Evolutionary conservation across 495 filamentous ascomycete genomes (phyloP).

Genomic region (Neurospora africana): DNA sequence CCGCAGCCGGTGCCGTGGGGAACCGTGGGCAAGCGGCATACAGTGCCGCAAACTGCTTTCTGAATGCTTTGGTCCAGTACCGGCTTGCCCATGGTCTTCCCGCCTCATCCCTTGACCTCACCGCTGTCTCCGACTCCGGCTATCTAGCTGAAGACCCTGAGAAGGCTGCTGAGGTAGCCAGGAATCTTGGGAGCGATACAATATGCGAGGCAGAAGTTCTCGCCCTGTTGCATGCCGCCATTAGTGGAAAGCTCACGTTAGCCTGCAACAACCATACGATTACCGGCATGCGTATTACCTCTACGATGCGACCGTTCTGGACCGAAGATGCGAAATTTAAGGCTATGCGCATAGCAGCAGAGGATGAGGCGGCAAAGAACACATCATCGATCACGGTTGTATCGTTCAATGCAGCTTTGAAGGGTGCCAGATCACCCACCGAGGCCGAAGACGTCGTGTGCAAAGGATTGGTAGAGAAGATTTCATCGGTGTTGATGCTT

Average conservation of each 20-base stretch:
- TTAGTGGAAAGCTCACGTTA: conserved; percentile 25
- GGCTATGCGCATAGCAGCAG: conserved; percentile 35
- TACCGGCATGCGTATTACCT: conserved; percentile 42
- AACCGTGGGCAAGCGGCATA: conserved; percentile 54
- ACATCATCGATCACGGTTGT: conserved; percentile 22
- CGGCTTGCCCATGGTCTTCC: conserved; percentile 34
- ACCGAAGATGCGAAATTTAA: conserved; percentile 42
- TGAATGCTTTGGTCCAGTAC: conserved; percentile 43
- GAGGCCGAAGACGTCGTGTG: conserved; percentile 39
- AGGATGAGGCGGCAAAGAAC: conserved; percentile 30
- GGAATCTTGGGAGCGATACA: conserved; percentile 39
- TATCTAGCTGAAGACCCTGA: conserved; percentile 41
- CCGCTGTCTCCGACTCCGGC: conserved; percentile 44
- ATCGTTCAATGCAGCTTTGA: conserved; percentile 33
- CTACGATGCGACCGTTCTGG: conserved; percentile 39
- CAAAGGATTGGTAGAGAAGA: conserved; percentile 35
- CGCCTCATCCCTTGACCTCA: conserved; percentile 44
- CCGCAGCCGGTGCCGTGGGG: conserved; percentile 49
- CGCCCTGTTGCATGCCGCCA: conserved; percentile 37
- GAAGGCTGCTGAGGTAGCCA: conserved; percentile 35
- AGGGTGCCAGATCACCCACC: conserved; percentile 27
- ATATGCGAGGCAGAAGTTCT: conserved; percentile 44
- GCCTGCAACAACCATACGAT: conserved; percentile 40
- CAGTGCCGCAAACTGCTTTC: conserved; percentile 53
- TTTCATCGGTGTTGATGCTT: conserved; percentile 40